Evolutionary conservation across 176 grass and related monocot species (phyloP).

Genomic region (Saccharum officinarum): DNA sequence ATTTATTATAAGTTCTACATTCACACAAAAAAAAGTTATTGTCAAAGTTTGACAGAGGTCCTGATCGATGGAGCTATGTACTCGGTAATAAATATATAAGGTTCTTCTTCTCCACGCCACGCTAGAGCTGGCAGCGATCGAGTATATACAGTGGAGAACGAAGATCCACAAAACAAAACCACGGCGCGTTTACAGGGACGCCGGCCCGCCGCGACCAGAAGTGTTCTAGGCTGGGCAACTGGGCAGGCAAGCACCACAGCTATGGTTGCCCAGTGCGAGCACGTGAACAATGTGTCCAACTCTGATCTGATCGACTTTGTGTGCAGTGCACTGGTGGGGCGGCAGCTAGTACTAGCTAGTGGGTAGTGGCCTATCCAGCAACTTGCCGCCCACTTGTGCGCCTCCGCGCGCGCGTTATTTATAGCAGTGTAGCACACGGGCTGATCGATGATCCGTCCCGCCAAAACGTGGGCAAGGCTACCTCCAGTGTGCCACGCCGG

Average conservation of each 20-base stretch:
- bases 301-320: not conserved
- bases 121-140: too few species aligned
- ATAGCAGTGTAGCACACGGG: not conserved
- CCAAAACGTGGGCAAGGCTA: not conserved
- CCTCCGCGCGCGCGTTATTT: too few species aligned
- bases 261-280: not conserved
- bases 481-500: not conserved
- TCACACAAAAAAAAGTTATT: too few species aligned
- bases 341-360: not conserved
- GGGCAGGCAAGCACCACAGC: not conserved
- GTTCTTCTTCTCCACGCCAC: too few species aligned
- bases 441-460: not conserved
- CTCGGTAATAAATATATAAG: too few species aligned
- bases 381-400: not conserved
- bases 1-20: too few species aligned
- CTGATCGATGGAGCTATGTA: too few species aligned
- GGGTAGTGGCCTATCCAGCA: not conserved
- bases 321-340: not conserved
- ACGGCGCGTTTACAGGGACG: not conserved
- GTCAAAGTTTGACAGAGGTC: too few species aligned
- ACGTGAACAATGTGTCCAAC: not conserved
- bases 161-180: not conserved
- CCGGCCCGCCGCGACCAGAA: too few species aligned
- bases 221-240: not conserved
- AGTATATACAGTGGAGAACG: not conserved